Conservation (phyloP, 345 rosid genomes). For the Citrus mangshanensis region DNA sequence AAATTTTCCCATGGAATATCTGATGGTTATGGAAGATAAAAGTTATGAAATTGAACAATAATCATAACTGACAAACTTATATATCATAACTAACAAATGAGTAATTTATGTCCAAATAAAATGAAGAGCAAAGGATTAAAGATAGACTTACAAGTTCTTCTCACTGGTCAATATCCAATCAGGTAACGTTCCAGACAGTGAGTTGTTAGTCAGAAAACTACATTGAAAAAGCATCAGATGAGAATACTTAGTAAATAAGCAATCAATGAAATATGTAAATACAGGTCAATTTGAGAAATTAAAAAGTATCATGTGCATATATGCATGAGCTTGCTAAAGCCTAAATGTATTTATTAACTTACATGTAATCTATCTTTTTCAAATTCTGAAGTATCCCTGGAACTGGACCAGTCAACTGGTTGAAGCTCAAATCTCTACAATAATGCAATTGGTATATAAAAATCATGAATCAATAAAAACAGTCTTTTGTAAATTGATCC, state of each 20-base stretch:
- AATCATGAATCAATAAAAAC: background rate
- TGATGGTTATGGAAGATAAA: background rate
- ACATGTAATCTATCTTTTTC: constrained; percentile 30
- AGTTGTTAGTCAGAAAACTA: constrained; percentile 78
- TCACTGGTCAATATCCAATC: constrained; percentile 35
- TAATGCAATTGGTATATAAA: background rate
- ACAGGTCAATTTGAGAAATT: background rate
- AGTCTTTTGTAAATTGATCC: background rate
- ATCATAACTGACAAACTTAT: background rate
- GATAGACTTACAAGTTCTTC: constrained; percentile 38
- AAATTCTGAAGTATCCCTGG: constrained; percentile 31
- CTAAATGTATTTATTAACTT: constrained; percentile 20
- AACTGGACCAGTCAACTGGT: constrained; percentile 54
- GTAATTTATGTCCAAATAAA: background rate
- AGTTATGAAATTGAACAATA: background rate
- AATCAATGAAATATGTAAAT: background rate
- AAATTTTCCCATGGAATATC: background rate
- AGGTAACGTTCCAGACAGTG: constrained; percentile 64
- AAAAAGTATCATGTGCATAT: background rate
- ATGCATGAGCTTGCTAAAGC: background rate
- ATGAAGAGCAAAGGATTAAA: background rate
- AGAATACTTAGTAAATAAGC: background rate
- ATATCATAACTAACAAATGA: background rate
- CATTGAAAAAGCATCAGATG: constrained; percentile 2
- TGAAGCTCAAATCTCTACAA: constrained; percentile 80